Base-by-base conservation (phyloP, 192 early-diverging fungal genomes). In the Coemansia sp. region DNA sequence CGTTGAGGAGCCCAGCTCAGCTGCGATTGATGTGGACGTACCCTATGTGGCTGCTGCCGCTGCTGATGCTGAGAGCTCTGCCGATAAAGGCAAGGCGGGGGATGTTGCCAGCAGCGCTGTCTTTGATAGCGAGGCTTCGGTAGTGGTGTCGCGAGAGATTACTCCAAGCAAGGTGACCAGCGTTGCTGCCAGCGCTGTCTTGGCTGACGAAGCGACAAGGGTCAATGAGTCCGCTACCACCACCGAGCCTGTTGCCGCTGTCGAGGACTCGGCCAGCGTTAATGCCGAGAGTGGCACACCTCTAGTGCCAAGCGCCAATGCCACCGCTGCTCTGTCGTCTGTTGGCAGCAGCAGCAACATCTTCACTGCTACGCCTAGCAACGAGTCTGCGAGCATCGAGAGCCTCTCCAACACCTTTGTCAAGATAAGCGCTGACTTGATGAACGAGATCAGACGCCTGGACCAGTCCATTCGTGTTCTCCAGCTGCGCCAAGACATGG, bases 351-450 rank as follows among this genome's bases (percentile, higher is more conserved):
- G 33, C n/a, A 34, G 56, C 65, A 46, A 48, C 24, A 43, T 13
- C 50, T 53, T 53, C 18, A 31, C 50, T 13, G 50, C 50, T 5
- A 53, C 50, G 50, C 11, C 50, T n/a, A n/a, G n/a, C 50, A 53
- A 53, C 24, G 50, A 53, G 24, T 53, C 62, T 1, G 61, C 56
- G 16, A 66, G 67, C 67, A 59, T 70, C 34, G 71, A 67, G 14
- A 70, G 66, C 38, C 63, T 79, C 9, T 73, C 76, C 13, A 69
- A 51, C 58, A 63, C 71, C 9, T 79, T 79, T 67, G 70, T 70
- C 67, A 73, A 79, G 64, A 79, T 79, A 20, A 42, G 76, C 31
- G 46, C 76, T 7, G 76, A 79, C 42, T 55, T 79, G 67, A 79
- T 79, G 70, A 64, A 39, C 34, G 76, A 79, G 71, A 79, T 79